phyloP scores from a whole-genome alignment of 331 rosid genomes.

The Acacia concinna region DNA sequence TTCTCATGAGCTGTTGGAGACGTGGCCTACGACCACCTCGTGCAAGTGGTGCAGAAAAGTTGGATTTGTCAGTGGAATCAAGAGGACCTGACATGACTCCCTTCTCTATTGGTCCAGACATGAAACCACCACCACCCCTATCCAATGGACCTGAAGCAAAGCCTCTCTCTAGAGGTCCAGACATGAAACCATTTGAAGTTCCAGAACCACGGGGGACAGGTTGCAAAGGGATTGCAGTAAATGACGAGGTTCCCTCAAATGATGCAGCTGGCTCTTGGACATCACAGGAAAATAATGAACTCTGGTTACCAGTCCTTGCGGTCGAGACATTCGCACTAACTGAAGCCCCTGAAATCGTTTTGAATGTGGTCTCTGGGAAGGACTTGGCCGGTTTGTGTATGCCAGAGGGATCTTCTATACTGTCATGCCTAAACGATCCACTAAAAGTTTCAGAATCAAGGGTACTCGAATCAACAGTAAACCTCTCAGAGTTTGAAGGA shows the following conservation, averaged over 20 bases:
- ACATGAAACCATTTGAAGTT: slow-evolving; percentile 63
- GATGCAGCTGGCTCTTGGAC: slow-evolving; percentile 58
- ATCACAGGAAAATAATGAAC: slow-evolving; percentile 48
- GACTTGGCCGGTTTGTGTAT: slow-evolving; percentile 41
- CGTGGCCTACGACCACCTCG: slow-evolving; percentile 45
- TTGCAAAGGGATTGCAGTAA: slow-evolving; percentile 67
- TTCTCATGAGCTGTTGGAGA: slow-evolving; percentile 56
- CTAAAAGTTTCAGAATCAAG: slow-evolving; percentile 56
- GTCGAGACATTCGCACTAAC: slow-evolving; percentile 70
- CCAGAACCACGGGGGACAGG: slow-evolving; percentile 68
- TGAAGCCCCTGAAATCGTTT: slow-evolving; percentile 63
- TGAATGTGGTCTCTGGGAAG: slow-evolving; percentile 56
- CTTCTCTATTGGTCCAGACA: slow-evolving; percentile 69
- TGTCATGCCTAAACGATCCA: slow-evolving; percentile 66
- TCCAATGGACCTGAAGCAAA: slow-evolving; percentile 63
- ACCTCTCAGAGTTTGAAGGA: slow-evolving; percentile 65
- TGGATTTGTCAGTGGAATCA: slow-evolving; percentile 51
- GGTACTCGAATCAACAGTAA: slow-evolving; percentile 62
- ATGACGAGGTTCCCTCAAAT: slow-evolving; percentile 59
- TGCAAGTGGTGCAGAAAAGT: slow-evolving; percentile 63
- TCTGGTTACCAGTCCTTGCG: slow-evolving; percentile 57
- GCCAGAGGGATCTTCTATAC: slow-evolving; percentile 44
- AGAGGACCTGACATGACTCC: slow-evolving; percentile 76
- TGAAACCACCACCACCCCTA: slow-evolving; percentile 55
- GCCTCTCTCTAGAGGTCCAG: slow-evolving; percentile 62